A percentile compares a stretch with the other conserved stretches of the same genome.
These are phyloP conservation scores for Penicillium goetzii DNA, from an alignment of 495 filamentous ascomycete species.

Conservation along the genomic window DNA sequence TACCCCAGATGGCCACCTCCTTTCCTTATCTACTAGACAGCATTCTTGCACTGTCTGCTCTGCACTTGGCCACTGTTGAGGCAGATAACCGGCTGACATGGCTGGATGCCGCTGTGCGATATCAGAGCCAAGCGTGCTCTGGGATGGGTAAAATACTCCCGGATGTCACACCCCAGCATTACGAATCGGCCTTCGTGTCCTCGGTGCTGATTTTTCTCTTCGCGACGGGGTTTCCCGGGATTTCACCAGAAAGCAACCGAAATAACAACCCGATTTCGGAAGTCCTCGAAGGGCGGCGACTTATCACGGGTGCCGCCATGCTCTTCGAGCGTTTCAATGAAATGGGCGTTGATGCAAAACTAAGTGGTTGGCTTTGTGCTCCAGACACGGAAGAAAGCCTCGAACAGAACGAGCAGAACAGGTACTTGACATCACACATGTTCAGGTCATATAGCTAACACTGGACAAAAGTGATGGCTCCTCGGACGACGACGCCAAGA, in stretches of 20 bases:
- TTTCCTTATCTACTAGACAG: constrained; percentile 52
- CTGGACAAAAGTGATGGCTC: constrained; percentile 3
- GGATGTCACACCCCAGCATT: constrained; percentile 31
- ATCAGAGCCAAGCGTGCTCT: constrained; percentile 43
- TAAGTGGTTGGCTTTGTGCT: constrained; percentile 34
- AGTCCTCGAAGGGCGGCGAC: constrained; percentile 40
- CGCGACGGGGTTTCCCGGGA: constrained; percentile 39
- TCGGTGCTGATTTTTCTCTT: constrained; percentile 48
- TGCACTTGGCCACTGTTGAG: constrained; percentile 49
- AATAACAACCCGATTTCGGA: constrained; percentile 35
- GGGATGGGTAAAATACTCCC: constrained; percentile 36
- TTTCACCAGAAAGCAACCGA: constrained; percentile 33
- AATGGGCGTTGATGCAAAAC: constrained; percentile 28
- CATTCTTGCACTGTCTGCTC: constrained; percentile 50
- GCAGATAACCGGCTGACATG: constrained; percentile 33
- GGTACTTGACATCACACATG: constrained; percentile 12
- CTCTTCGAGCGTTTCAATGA: constrained; percentile 36
- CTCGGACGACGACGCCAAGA: constrained; percentile 9
- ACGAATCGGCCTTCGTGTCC: constrained; percentile 44
- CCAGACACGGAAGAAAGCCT: constrained; percentile 27
- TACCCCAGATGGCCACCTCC: constrained; percentile 48
- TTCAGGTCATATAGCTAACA: not conserved
- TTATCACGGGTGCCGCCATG: constrained; percentile 42
- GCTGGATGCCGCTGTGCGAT: constrained; percentile 40
- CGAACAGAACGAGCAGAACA: constrained; percentile 16